These are phyloP conservation scores for Hagleromyces aurorensis DNA, from an alignment of 805 yeast species.

Conservation along the genomic window DNA sequence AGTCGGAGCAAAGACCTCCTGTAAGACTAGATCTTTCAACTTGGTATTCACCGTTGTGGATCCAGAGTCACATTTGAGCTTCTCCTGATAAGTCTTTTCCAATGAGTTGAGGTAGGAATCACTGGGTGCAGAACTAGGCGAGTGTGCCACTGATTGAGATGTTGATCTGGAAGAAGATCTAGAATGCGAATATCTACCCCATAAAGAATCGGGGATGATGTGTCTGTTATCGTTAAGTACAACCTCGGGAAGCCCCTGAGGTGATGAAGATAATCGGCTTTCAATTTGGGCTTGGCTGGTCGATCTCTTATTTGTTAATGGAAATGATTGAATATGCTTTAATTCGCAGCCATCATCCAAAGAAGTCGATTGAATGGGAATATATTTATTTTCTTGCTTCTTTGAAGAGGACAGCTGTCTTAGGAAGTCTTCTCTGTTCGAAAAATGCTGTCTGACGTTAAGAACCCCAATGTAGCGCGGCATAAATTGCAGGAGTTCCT, in stretches of 20 bases:
- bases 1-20: slow-evolving; percentile 54
- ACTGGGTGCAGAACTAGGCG: slow-evolving; percentile 30
- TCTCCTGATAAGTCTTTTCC: slow-evolving; percentile 10
- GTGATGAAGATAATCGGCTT: slow-evolving; percentile 1
- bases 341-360: slow-evolving; percentile 4
- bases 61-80: slow-evolving; percentile 14
- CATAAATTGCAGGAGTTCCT: slow-evolving; percentile 74
- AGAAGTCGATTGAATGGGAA: slow-evolving; percentile 8
- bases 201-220: slow-evolving; percentile 75
- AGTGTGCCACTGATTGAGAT: slow-evolving; percentile 35
- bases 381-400: slow-evolving; percentile 6
- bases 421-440: slow-evolving; percentile 24
- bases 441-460: slow-evolving; percentile 70
- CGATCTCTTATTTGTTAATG: slow-evolving; percentile 3
- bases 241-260: slow-evolving; percentile 47
- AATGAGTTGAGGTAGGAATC: slow-evolving; percentile 24
- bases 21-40: slow-evolving; percentile 59
- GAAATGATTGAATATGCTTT: slow-evolving; percentile 18
- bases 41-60: slow-evolving; percentile 66
- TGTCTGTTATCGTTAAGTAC: slow-evolving; percentile 85
- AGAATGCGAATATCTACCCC: slow-evolving; percentile 51
- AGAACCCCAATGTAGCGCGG: slow-evolving; percentile 92
- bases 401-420: slow-evolving; percentile 12
- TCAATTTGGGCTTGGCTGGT: slow-evolving; percentile 1
- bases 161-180: no score